Evolutionary conservation across 768 basidiomycete species (phyloP).

Genomic region (Leucogyrophana mollusca): DNA sequence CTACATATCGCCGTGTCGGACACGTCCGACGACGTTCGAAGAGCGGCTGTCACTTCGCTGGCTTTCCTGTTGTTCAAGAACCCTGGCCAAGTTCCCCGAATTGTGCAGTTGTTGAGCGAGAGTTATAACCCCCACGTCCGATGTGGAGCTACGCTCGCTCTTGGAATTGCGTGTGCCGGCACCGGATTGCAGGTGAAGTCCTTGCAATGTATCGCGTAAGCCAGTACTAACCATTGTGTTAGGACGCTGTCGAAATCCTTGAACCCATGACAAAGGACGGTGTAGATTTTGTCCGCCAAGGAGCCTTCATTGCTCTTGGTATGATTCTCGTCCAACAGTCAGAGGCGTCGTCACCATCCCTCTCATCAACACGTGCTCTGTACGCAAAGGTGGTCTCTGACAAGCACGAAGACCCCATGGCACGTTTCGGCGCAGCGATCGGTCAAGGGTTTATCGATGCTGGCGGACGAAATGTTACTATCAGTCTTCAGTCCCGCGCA

Average conservation of each 20-base stretch:
- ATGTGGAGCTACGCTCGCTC: constrained; percentile 92
- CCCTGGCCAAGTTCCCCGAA: constrained; percentile 91
- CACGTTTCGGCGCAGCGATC: constrained; percentile 93
- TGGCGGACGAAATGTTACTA: constrained; percentile 94
- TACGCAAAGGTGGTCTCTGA: constrained; percentile 90
- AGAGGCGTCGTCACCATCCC: constrained; percentile 82
- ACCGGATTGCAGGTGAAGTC: constrained; percentile 83
- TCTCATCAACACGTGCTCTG: constrained; percentile 76
- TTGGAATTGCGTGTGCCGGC: constrained; percentile 97
- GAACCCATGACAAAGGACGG: constrained; percentile 99
- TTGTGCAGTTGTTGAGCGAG: constrained; percentile 95
- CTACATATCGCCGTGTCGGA: constrained; percentile 98
- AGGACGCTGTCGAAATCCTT: constrained; percentile 95
- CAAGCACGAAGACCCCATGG: constrained; percentile 99
- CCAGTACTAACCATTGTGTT: constrained; percentile 4
- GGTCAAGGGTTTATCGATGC: constrained; percentile 98
- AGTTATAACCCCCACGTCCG: constrained; percentile 99
- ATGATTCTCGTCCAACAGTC: constrained; percentile 98
- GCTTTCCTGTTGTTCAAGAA: constrained; percentile 98
- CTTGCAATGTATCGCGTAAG: neutral
- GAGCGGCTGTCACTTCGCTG: constrained; percentile 93
- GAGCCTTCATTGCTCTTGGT: constrained; percentile 91
- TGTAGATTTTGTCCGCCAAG: constrained; percentile 98
- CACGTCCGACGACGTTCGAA: constrained; percentile 94
- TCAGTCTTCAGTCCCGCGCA: constrained; percentile 89